Evolutionary conservation across 371 early-diverging fungal genomes (phyloP).

Genomic region (Mucor plumbeus): DNA sequence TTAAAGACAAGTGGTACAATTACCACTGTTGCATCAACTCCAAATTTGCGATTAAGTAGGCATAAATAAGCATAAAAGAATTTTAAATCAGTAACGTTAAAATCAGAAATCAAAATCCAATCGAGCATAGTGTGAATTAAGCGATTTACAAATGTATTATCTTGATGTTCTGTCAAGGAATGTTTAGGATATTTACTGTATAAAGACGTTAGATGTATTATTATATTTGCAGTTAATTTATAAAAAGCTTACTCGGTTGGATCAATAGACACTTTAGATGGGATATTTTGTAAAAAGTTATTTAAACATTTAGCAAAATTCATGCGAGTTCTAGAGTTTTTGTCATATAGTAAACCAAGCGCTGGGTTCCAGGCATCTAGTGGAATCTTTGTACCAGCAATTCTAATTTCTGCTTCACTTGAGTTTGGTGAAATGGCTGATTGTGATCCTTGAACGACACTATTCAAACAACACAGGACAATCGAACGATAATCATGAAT

Average conservation of each 20-base stretch:
- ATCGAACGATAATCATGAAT: conserved; percentile 54
- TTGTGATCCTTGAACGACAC: conserved; percentile 29
- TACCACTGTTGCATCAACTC: conserved; percentile 62
- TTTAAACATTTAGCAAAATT: conserved; percentile 13
- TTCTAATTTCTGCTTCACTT: conserved; percentile 6
- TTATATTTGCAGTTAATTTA: neutral
- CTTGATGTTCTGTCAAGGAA: conserved; percentile 22
- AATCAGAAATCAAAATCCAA: conserved; percentile 44
- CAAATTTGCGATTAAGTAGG: conserved; percentile 56
- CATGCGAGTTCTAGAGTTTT: conserved; percentile 23
- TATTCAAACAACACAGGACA: conserved; percentile 55
- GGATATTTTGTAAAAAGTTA: conserved; percentile 2
- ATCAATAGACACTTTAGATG: neutral
- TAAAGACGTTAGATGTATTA: neutral
- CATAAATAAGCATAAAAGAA: conserved; percentile 58
- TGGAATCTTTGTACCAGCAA: neutral
- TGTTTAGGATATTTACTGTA: conserved; percentile 15
- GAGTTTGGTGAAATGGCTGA: conserved; percentile 11
- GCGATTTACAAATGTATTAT: conserved; percentile 46
- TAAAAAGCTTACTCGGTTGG: conserved; percentile 3
- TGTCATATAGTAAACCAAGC: conserved; percentile 24
- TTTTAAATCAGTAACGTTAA: conserved; percentile 60
- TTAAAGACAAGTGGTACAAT: conserved; percentile 68
- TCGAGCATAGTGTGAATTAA: conserved; percentile 53
- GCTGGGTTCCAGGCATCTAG: conserved; percentile 24